Evolutionary conservation across 2,329 filamentous ascomycete genomes (phyloP).

Genomic region (Fusarium acutatum): DNA sequence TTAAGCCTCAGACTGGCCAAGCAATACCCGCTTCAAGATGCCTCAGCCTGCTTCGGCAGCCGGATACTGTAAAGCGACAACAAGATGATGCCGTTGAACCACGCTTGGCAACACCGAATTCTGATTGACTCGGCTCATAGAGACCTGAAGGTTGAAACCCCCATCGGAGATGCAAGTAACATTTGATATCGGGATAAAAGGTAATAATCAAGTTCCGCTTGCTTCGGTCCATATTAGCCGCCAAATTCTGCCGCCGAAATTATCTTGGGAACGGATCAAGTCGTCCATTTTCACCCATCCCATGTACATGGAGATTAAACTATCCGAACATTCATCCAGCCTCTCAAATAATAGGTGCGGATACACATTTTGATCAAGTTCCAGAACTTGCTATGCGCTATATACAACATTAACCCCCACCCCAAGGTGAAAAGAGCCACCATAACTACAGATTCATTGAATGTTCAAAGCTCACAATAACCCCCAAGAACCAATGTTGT

Average conservation of each 20-base stretch:
- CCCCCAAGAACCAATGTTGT: background rate
- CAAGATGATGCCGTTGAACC: background rate
- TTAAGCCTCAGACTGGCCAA: conserved; percentile 1
- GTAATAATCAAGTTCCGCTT: conserved; percentile 11
- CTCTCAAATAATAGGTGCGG: background rate
- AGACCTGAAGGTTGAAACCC: background rate
- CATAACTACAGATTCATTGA: background rate
- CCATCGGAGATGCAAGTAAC: conserved; percentile 5
- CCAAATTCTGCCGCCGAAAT: conserved; percentile 24
- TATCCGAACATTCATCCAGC: conserved; percentile 9
- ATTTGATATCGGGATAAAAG: background rate
- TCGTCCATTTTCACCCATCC: conserved; percentile 13
- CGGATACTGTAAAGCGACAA: background rate
- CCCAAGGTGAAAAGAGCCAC: conserved; percentile 7
- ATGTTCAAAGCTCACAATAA: background rate
- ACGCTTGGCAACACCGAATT: background rate
- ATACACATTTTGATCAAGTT: conserved; percentile 18
- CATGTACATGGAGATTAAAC: conserved; percentile 13
- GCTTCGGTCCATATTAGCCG: conserved; percentile 22
- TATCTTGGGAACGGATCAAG: conserved; percentile 16
- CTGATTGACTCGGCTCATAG: conserved; percentile 18
- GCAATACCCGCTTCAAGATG: conserved; percentile 6
- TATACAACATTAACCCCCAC: conserved; percentile 27
- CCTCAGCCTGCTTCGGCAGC: background rate
- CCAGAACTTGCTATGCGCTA: conserved; percentile 25